These are phyloP conservation scores for Pilasporangium apinafurcum DNA, from an alignment of 352 stramenopile species.

Conservation along the genomic window DNA sequence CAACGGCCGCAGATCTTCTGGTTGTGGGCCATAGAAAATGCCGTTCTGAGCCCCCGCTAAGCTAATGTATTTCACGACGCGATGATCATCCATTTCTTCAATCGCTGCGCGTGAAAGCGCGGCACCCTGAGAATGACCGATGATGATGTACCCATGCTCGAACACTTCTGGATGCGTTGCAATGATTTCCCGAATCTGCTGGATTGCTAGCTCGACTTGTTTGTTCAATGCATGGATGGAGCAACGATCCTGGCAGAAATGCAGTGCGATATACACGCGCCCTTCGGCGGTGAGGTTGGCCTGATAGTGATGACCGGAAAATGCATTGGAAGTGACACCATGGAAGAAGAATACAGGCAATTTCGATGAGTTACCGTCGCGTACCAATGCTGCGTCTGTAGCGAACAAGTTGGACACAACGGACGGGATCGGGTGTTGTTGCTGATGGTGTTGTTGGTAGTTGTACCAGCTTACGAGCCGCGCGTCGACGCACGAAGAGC, in stretches of 20 bases:
- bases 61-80: constrained; percentile 13
- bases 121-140: constrained; percentile 21
- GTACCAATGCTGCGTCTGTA: too few species aligned
- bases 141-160: constrained; percentile 21
- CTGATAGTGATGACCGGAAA: background rate
- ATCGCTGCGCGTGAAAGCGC: constrained; percentile 15
- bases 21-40: constrained; percentile 25
- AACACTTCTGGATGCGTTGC: constrained; percentile 3
- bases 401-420: too few species aligned
- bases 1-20: constrained; percentile 5
- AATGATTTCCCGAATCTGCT: constrained; percentile 5
- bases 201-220: constrained; percentile 19
- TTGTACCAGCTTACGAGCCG: too few species aligned
- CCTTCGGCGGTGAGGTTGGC: constrained; percentile 13
- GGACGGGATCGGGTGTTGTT: too few species aligned
- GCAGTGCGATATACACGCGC: constrained; percentile 13
- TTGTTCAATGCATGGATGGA: constrained; percentile 6
- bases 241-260: constrained; percentile 14
- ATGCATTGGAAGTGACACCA: constrained; percentile 5
- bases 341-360: constrained; percentile 30
- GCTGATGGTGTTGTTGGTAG: too few species aligned
- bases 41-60: constrained; percentile 19
- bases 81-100: constrained; percentile 25
- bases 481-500: too few species aligned
- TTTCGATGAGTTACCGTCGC: too few species aligned